Evolutionary conservation across 768 basidiomycete genomes (phyloP), one percentile per base, ranked within the genome.

Genomic region (Trametes gibbosa): DNA sequence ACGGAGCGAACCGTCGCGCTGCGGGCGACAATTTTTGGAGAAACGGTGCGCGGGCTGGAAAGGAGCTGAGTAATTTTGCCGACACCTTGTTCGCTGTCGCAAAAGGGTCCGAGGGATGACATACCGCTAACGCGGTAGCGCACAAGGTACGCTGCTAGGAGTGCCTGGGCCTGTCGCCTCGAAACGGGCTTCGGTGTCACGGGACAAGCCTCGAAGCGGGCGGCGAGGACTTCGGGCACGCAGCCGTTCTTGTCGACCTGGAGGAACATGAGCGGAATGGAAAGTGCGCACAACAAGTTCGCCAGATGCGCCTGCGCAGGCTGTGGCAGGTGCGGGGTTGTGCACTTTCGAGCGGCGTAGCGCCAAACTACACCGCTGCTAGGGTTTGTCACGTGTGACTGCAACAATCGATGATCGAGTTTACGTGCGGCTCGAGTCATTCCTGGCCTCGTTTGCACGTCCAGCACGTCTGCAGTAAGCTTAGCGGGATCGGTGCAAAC

Each of bases 361-460:
- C 59, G 53, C 32, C 59, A 43, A 60, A 54, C 48, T 12, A 50
- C 53, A 32, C 39, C 27, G 23, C 39, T 19, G 52, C 37, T 39
- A 17, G 12, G 55, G 47, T 23, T 14, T 54, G 59, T 60, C 59
- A 60, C 59, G 59, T 60, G 59, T 60, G 53, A 60, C 59, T 10
- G 50, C 39, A 59, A 2, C 19, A 8, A 54, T 60, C 59, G 58
- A 59, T 59, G 27, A 53, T 41, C 23, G 24, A 12, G 40, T 12
- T 49, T 50, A 55, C 58, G 51, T 53, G 21, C 27, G 39, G 6
- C n/a, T 5, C 6, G 35, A 13, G 21, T 29, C n/a, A 53, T 45
- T 53, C 58, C 41, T 49, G 40, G 46, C 37, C 37, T 56, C 54
- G 52, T 29, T 37, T 29, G 45, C 35, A 12, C 25, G 5, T 12